Percentiles rank a stretch among this genome's conserved stretches.
phyloP scores from a whole-genome alignment of 805 yeast genomes.

The Pichia sporocuriosa region DNA sequence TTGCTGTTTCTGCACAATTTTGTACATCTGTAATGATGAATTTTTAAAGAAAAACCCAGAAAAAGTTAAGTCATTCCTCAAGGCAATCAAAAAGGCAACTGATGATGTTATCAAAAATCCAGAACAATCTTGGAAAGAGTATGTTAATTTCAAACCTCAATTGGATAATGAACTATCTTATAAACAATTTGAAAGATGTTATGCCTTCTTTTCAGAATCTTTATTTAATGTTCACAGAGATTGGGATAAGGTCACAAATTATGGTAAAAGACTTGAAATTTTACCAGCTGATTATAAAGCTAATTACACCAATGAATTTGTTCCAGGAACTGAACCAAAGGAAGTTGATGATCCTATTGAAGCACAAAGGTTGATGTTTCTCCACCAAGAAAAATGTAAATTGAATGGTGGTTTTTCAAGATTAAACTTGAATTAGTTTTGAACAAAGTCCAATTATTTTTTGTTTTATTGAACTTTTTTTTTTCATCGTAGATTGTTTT shows the following conservation, averaged over 20 bases:
- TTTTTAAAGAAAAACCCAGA: slow-evolving; percentile 42
- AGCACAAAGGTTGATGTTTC: slow-evolving; percentile 40
- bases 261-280: slow-evolving; percentile 48
- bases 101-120: slow-evolving; percentile 41
- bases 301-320: slow-evolving; percentile 45
- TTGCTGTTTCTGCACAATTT: slow-evolving; percentile 52
- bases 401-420: slow-evolving; percentile 5
- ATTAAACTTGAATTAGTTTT: background rate
- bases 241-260: slow-evolving; percentile 49
- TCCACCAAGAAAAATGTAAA: slow-evolving; percentile 5
- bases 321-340: slow-evolving; percentile 43
- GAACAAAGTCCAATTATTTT: too few species aligned
- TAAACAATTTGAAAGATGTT: slow-evolving; percentile 45
- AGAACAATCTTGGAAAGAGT: slow-evolving; percentile 39
- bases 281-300: slow-evolving; percentile 43
- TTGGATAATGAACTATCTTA: slow-evolving; percentile 33
- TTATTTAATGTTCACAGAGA: slow-evolving; percentile 49
- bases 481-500: too few species aligned
- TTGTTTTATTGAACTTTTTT: too few species aligned
- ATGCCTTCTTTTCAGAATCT: slow-evolving; percentile 47
- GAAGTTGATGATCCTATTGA: slow-evolving; percentile 41
- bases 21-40: slow-evolving; percentile 46
- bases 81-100: slow-evolving; percentile 45
- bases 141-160: slow-evolving; percentile 41
- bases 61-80: slow-evolving; percentile 38